Evolutionary conservation across 2,329 filamentous ascomycete species (phyloP).

Genomic region (Penicillium carneum): DNA sequence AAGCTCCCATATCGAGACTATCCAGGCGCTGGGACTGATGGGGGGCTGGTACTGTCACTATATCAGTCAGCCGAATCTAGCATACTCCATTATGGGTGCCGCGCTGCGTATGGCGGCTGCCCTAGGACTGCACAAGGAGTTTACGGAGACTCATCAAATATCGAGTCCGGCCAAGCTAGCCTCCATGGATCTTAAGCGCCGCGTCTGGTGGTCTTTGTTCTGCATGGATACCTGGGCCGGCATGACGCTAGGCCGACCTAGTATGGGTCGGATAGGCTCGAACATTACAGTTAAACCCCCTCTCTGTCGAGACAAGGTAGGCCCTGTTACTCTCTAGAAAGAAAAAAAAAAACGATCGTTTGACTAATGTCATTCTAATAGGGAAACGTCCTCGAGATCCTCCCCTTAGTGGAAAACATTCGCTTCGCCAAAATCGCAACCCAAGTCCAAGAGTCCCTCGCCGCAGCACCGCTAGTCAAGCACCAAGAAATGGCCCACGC

Average conservation of each 20-base stretch:
- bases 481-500: conserved; percentile 70
- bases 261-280: conserved; percentile 70
- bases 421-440: conserved; percentile 82
- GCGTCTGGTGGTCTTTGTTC: conserved; percentile 78
- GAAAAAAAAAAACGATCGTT: conserved; percentile 24
- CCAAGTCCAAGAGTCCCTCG: conserved; percentile 76
- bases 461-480: conserved; percentile 71
- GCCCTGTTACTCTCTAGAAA: conserved; percentile 40
- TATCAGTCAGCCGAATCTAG: conserved; percentile 78
- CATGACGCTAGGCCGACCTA: conserved; percentile 73
- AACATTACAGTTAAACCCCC: conserved; percentile 72
- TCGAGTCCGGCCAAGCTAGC: conserved; percentile 57
- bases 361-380: conserved; percentile 38
- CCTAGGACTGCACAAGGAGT: conserved; percentile 74
- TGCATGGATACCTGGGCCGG: conserved; percentile 77
- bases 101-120: conserved; percentile 77
- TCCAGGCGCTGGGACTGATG: conserved; percentile 74
- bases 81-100: conserved; percentile 74
- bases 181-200: conserved; percentile 67
- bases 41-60: conserved; percentile 81
- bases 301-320: conserved; percentile 56
- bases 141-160: conserved; percentile 54
- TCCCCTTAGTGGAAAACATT: conserved; percentile 77
- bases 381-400: conserved; percentile 68
- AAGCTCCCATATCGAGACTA: conserved; percentile 73